Conservation (phyloP, 352 stramenopile genomes). For the Pythium folliculosum region DNA sequence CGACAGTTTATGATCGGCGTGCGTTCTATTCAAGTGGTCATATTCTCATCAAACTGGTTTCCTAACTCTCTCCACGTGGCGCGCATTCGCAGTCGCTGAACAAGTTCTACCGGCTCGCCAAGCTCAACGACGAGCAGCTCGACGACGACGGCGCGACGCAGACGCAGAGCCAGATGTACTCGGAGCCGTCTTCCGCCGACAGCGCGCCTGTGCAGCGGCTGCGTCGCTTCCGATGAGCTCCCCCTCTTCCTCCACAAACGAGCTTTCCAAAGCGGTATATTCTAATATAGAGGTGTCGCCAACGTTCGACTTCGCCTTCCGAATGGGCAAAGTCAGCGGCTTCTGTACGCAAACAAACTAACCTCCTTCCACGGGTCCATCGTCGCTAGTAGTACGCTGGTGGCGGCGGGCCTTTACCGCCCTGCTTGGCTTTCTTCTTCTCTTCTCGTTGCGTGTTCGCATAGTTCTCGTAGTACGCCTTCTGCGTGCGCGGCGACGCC, state of each 20-base stretch:
- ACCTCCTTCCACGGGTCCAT: not conserved
- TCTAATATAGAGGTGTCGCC: constrained; percentile 15
- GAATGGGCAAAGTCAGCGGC: not conserved
- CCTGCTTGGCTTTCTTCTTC: not conserved
- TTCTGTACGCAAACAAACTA: not conserved
- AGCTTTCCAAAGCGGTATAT: not conserved
- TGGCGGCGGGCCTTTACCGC: constrained; percentile 7
- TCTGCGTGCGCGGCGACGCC: constrained; percentile 41
- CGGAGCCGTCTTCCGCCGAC: constrained; percentile 28
- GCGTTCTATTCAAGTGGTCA: constrained; percentile 17
- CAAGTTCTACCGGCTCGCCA: constrained; percentile 77
- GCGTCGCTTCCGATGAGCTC: constrained; percentile 52
- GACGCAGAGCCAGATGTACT: constrained; percentile 34
- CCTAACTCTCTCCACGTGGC: too few relatives aligned
- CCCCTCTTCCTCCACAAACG: not conserved
- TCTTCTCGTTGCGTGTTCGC: constrained; percentile 16
- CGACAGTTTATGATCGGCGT: constrained; percentile 87
- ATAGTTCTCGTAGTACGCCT: constrained; percentile 35
- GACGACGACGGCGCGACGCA: constrained; percentile 28
- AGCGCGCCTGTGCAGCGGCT: constrained; percentile 44
- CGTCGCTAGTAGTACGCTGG: constrained; percentile 20
- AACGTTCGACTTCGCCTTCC: constrained; percentile 10
- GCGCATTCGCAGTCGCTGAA: constrained; percentile 50
- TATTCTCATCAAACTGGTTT: not conserved
- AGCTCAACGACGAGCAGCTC: constrained; percentile 42